Base-by-base conservation (phyloP, 2,329 filamentous ascomycete genomes). In the Chaetomiaceae sp. region DNA sequence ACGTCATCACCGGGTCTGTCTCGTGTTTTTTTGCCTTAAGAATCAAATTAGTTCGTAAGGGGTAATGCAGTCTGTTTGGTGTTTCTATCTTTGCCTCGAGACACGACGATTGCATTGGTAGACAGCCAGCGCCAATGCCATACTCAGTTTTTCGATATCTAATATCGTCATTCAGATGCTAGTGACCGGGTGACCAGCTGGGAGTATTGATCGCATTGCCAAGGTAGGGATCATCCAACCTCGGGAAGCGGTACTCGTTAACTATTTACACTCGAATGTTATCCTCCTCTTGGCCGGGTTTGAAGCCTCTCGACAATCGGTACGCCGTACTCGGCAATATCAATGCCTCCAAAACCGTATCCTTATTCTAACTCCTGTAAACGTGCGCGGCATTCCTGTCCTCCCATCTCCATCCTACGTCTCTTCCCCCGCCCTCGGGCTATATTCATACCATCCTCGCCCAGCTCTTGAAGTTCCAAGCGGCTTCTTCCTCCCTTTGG, bases 1-100 rank as follows among this genome's bases (percentile, higher is more conserved):
- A 84, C 81, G 80, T 76, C 76, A 75, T 73, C 71, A 70, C 70
- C 45, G 65, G 62, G 67, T 73, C 67, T 58, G 36, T 50, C 48
- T 51, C 44, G 42, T 48, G 20, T 43, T 27, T 5, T 27, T 27
- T 5, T 27, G 5, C 5, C 9, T 48, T 29, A 11, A 3, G 14
- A 13, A 37, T 18, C 20, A 9, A 16, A 23, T n/a, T 33, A 42
- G 30, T 43, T 48, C 30, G 36, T 37, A 49, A 37, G 25, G n/a
- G 38, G 23, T 54, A 54, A 54, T 54, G 45, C 13, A 25, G 30
- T 40, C 42, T 46, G 18, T 29, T 33, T 44, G 7, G n/a, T 18
- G 9, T 20, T 38, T 14, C 23, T 23, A 14, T 25, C 32, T 29
- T 21, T 16, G n/a, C 10, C 10, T 21, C 9, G 18, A 34, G 16